Evolutionary conservation across 2,329 filamentous ascomycete genomes (phyloP).

Genomic region (Aspergillus hortae): DNA sequence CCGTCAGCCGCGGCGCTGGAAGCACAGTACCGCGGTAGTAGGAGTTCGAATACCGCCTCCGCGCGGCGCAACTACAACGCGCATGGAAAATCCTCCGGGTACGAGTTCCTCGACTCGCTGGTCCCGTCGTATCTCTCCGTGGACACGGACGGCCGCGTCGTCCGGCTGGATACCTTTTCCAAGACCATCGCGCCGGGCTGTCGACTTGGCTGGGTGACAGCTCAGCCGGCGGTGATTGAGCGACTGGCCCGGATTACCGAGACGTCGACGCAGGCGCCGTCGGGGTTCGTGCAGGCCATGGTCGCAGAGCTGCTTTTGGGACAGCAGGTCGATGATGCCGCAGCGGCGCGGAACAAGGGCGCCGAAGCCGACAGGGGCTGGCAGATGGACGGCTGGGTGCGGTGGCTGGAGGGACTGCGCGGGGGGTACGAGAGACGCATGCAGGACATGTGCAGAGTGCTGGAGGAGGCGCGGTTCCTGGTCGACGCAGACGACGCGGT

Average conservation of each 20-base stretch:
- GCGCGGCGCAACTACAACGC: slow-evolving; percentile 37
- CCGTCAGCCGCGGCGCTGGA: slow-evolving; percentile 60
- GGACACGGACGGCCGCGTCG: slow-evolving; percentile 80
- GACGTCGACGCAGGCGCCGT: slow-evolving; percentile 75
- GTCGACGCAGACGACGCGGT: slow-evolving; percentile 56
- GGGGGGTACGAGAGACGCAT: slow-evolving; percentile 83
- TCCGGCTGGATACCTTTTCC: slow-evolving; percentile 89
- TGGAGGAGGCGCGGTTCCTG: slow-evolving; percentile 65
- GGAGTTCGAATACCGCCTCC: slow-evolving; percentile 25
- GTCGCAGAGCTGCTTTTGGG: slow-evolving; percentile 63
- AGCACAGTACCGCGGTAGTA: slow-evolving; percentile 24
- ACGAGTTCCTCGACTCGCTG: slow-evolving; percentile 75
- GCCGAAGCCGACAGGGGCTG: slow-evolving; percentile 57
- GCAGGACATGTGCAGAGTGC: slow-evolving; percentile 69
- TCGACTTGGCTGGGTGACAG: slow-evolving; percentile 85
- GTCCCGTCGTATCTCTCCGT: slow-evolving; percentile 77
- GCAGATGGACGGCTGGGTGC: slow-evolving; percentile 81
- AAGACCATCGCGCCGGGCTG: slow-evolving; percentile 91
- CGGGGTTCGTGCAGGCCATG: slow-evolving; percentile 83
- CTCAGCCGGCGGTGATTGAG: slow-evolving; percentile 74
- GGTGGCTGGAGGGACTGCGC: slow-evolving; percentile 82
- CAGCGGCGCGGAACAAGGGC: slow-evolving; percentile 39
- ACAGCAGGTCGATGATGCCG: slow-evolving; percentile 54
- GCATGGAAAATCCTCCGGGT: slow-evolving; percentile 59
- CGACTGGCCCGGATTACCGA: slow-evolving; percentile 72